phyloP scores from a whole-genome alignment of 73 alveolate genomes.

The Paramecium tetraurelia region DNA sequence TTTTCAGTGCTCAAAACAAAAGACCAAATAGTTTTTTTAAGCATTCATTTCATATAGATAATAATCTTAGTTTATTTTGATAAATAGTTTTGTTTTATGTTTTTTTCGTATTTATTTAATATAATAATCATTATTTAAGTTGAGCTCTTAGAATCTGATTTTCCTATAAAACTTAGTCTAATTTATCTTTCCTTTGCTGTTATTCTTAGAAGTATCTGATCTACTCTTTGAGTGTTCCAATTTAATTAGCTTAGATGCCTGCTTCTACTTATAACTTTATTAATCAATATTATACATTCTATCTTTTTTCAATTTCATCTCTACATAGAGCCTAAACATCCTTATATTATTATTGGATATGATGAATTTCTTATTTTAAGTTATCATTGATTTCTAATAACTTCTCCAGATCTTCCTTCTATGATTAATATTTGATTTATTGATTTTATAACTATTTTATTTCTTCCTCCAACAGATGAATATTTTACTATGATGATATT shows the following conservation, averaged over 20 bases:
- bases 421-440: background rate
- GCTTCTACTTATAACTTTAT: slow-evolving; percentile 26
- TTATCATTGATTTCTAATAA: background rate
- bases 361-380: background rate
- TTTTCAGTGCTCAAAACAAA: background rate
- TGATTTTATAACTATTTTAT: background rate
- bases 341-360: background rate
- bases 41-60: background rate
- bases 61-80: background rate
- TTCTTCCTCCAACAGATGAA: background rate
- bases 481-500: background rate
- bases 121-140: background rate
- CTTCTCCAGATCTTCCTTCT: background rate
- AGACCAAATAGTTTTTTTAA: background rate
- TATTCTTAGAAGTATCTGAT: background rate
- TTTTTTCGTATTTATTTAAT: background rate
- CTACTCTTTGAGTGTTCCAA: background rate
- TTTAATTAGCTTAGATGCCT: background rate
- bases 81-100: background rate
- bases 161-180: slow-evolving; percentile 27
- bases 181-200: background rate
- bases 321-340: background rate
- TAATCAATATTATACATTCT: background rate
- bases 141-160: slow-evolving; percentile 3
- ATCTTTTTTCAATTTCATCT: slow-evolving; percentile 7